Conservation (phyloP, 768 basidiomycete genomes). For the Lentinula lateritia region DNA sequence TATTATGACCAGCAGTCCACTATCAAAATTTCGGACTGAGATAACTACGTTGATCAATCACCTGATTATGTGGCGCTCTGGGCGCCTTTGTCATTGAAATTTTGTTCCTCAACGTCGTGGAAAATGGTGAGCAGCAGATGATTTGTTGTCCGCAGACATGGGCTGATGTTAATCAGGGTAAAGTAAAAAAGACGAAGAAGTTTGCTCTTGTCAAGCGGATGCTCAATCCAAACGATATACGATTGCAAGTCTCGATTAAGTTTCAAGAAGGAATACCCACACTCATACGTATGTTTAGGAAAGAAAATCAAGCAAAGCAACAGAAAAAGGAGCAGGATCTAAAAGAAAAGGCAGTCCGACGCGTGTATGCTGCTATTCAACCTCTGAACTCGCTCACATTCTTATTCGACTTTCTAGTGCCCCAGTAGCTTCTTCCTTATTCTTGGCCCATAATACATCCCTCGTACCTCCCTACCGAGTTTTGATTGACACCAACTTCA, state of each 20-base stretch:
- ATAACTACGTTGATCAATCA: not conserved
- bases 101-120: not conserved
- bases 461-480: constrained; percentile 97
- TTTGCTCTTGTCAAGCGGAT: constrained; percentile 93
- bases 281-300: constrained; percentile 42
- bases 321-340: constrained; percentile 78
- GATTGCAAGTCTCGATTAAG: constrained; percentile 55
- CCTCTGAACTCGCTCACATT: not conserved
- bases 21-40: too few relatives aligned
- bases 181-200: constrained; percentile 90
- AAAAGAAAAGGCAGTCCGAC: constrained; percentile 70
- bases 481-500: constrained; percentile 98
- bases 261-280: not conserved
- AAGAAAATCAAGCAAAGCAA: constrained; percentile 89
- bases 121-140: not conserved
- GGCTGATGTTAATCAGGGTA: constrained; percentile 49
- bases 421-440: constrained; percentile 85
- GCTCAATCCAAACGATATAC: constrained; percentile 88
- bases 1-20: not conserved
- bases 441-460: constrained; percentile 91
- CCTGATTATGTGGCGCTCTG: not conserved
- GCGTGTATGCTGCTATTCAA: constrained; percentile 53
- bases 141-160: not conserved
- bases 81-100: not conserved
- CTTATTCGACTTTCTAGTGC: constrained; percentile 40